Base-by-base conservation (phyloP, 768 basidiomycete genomes). In the Hysterangium stoloniferum region DNA sequence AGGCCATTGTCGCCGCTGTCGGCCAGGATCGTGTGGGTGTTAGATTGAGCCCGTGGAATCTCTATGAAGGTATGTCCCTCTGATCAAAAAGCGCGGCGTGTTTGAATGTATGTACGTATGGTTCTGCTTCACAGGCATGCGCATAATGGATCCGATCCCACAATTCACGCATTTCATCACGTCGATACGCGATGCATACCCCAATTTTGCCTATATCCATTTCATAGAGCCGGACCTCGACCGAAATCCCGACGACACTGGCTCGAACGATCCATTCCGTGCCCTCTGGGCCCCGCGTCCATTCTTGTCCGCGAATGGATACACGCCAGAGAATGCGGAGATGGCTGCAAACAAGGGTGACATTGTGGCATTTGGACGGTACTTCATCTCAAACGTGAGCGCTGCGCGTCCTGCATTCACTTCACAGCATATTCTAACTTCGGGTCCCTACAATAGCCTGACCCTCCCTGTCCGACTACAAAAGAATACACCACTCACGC, bases 1-100 rank as follows among this genome's bases (percentile, higher is more conserved):
- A 76, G 32, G 78, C 76, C 1, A 64, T 84, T 1, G 66, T 64
- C 3, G 60, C 69, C 0, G 73, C 74, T 1, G 63, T 86, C 32
- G 84, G 85, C 0, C 61, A 68, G 24, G 71, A 77, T 22, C 70
- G 70, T n/a, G 70, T 75, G 1, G 79, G 66, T 0, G 65, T 86
- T 35, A 70, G 83, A 7, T 34, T 85, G 28, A 77, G 77, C 52
- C 82, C 79, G 2, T 84, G 76, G 78, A 67, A 57, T 32, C 36
- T 34, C 1, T 61, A 59, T 51, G 32, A 28, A 27, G 28, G 27
- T 51, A 19, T 5, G 28, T 27, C 22, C 22, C 22, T 11, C 29
- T 24, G 22, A 2, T 11, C 15, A n/a, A 45, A 20, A 11, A 8
- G 8, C 19, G n/a, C n/a, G 7, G 9, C 9, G 28, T n/a, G 7